Conservation (phyloP, 306 rosid species). For the Sesbania bispinosa region DNA sequence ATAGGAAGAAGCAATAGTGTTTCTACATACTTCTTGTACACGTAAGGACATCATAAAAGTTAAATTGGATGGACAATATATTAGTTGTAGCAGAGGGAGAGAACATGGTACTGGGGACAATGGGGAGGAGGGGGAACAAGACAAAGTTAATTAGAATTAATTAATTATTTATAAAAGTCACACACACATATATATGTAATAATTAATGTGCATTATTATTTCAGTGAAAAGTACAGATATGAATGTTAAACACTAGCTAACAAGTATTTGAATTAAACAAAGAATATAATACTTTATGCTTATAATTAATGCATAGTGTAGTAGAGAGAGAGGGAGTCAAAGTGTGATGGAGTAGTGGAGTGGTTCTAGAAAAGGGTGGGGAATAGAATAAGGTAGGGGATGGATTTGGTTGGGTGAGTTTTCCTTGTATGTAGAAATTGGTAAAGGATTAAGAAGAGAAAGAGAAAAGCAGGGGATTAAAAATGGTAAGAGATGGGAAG, state of each 20-base stretch:
- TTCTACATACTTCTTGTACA: slow-evolving; percentile 24
- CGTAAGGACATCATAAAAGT: slow-evolving; percentile 40
- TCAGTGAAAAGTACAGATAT: slow-evolving; percentile 15
- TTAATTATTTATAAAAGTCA: too few species aligned
- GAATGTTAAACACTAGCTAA: neutral
- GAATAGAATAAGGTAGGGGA: neutral
- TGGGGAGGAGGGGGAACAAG: slow-evolving; percentile 13
- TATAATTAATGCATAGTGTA: too few species aligned
- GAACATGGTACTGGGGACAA: slow-evolving; percentile 34
- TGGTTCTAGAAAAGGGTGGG: slow-evolving; percentile 7
- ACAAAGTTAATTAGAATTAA: slow-evolving; percentile 17
- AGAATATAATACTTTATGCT: neutral
- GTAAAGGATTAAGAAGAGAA: slow-evolving; percentile 35
- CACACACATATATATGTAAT: too few species aligned
- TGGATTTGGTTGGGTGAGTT: slow-evolving; percentile 2
- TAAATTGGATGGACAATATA: slow-evolving; percentile 26
- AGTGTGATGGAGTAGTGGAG: too few species aligned
- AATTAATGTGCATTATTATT: slow-evolving; percentile 21
- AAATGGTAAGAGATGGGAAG: slow-evolving; percentile 27
- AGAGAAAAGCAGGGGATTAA: slow-evolving; percentile 29
- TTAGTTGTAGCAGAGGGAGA: slow-evolving; percentile 1
- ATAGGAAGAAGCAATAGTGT: slow-evolving; percentile 18
- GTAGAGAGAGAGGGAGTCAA: too few species aligned
- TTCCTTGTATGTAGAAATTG: slow-evolving; percentile 26
- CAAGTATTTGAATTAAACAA: neutral